Conservation (phyloP, 1,284 basidiomycete genomes). For the Xanthoconium separans region DNA sequence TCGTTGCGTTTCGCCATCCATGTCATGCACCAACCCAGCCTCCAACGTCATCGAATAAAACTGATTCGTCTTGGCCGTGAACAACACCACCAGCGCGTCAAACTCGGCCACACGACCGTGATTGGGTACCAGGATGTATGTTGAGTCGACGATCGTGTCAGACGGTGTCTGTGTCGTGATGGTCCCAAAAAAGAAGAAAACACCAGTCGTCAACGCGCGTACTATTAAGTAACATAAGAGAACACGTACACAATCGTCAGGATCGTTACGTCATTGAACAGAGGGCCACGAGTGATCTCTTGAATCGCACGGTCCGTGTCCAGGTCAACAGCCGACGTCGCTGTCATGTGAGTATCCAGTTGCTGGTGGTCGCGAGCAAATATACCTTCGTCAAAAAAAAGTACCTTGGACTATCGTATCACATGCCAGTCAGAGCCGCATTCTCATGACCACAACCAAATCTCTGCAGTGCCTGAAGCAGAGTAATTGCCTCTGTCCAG, state of each 20-base stretch:
- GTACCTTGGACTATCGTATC: conserved; percentile 64
- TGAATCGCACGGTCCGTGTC: conserved; percentile 89
- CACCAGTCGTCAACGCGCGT: neutral
- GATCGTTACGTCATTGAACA: conserved; percentile 73
- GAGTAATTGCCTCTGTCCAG: conserved; percentile 83
- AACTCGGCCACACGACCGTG: conserved; percentile 54
- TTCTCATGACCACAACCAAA: conserved; percentile 23
- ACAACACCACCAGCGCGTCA: conserved; percentile 24
- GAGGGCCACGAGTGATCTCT: conserved; percentile 73
- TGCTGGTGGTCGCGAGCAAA: neutral
- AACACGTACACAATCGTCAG: conserved; percentile 76
- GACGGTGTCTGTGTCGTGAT: conserved; percentile 59
- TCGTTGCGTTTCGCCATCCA: neutral
- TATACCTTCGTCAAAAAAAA: conserved; percentile 87
- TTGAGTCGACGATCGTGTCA: conserved; percentile 89
- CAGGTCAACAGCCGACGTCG: conserved; percentile 76
- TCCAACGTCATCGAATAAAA: conserved; percentile 34
- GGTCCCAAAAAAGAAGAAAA: neutral
- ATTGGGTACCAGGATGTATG: conserved; percentile 82
- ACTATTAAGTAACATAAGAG: neutral
- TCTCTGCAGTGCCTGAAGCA: conserved; percentile 78
- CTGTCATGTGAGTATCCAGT: neutral
- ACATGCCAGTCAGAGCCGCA: neutral
- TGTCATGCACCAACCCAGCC: conserved; percentile 23
- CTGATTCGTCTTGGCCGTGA: conserved; percentile 22